Evolutionary conservation across 805 yeast species (phyloP).

Genomic region (Yueomyces sinensis): DNA sequence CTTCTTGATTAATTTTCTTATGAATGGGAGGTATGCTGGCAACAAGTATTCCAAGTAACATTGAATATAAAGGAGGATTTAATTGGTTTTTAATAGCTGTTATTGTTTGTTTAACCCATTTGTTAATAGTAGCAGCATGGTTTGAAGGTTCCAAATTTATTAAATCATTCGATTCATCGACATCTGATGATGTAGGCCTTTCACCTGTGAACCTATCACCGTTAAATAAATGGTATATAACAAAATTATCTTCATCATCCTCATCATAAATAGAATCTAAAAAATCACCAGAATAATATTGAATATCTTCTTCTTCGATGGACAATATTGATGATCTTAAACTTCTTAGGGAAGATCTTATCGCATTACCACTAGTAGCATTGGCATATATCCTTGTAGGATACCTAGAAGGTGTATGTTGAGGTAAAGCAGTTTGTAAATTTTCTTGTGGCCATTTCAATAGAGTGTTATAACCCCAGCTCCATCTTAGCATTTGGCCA

Average conservation of each 20-base stretch:
- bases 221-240: too few species aligned
- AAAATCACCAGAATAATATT: too few species aligned
- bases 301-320: background rate
- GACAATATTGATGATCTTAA: background rate
- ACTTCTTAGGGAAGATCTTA: background rate
- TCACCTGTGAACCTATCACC: too few species aligned
- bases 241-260: background rate
- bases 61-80: constrained; percentile 80
- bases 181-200: background rate
- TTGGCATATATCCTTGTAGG: constrained; percentile 2
- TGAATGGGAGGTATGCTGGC: constrained; percentile 54
- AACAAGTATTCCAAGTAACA: constrained; percentile 53
- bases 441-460: constrained; percentile 29
- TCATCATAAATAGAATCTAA: background rate
- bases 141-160: too few species aligned
- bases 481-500: constrained; percentile 75
- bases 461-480: constrained; percentile 72
- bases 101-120: background rate
- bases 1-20: constrained; percentile 39
- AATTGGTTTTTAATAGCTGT: constrained; percentile 28
- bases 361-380: background rate
- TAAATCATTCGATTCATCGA: background rate
- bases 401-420: constrained; percentile 17
- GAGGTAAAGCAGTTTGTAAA: background rate
- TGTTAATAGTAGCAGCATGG: background rate